Percentiles rank a stretch among this genome's conserved stretches.
Conservation (phyloP, 345 rosid species). For the Eucalyptus curtisii region DNA sequence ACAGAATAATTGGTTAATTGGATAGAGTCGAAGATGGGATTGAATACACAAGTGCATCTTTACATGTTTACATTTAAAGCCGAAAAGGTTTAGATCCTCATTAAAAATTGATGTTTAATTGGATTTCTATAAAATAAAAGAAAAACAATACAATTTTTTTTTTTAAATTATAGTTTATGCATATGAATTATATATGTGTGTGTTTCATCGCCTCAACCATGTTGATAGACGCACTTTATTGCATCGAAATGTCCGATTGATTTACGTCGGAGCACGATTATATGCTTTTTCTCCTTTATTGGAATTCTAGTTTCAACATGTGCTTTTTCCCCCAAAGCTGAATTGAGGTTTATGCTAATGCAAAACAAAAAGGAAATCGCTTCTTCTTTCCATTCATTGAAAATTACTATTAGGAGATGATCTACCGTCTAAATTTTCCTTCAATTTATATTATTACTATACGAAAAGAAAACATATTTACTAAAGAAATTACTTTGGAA, state of each 20-base stretch:
- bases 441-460: neutral
- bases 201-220: neutral
- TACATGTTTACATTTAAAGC: neutral
- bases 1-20: neutral
- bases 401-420: neutral
- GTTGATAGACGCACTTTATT: neutral
- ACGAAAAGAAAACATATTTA: neutral
- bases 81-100: neutral
- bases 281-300: neutral
- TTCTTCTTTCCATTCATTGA: neutral
- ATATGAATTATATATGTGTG: neutral
- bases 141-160: neutral
- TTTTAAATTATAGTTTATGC: too few relatives aligned
- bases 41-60: neutral
- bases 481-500: neutral
- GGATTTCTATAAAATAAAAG: neutral
- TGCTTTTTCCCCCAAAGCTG: neutral
- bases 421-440: neutral
- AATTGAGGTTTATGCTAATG: neutral
- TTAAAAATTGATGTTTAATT: neutral
- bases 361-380: neutral
- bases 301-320: neutral
- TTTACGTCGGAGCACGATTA: fast-evolving
- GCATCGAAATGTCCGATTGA: neutral
- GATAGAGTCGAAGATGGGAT: neutral